phyloP scores from a whole-genome alignment of 2,329 filamentous ascomycete species.

The Fusarium sp. region DNA sequence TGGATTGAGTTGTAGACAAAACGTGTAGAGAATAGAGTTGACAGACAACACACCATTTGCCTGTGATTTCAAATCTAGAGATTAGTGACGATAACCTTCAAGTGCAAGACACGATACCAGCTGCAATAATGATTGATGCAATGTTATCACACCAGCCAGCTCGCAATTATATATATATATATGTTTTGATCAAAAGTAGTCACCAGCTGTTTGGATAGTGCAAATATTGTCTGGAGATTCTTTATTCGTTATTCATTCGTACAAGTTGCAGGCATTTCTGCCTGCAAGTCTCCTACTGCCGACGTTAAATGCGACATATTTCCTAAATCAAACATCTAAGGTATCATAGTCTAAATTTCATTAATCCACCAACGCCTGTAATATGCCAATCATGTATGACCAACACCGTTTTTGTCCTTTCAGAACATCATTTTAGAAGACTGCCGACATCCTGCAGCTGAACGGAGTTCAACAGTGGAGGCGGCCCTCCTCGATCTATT shows the following conservation, averaged over 20 bases:
- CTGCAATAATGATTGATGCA: no score
- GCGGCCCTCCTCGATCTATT: constrained; percentile 46
- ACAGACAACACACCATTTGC: no score
- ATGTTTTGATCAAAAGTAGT: no score
- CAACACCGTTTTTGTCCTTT: constrained; percentile 9
- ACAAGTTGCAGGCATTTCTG: constrained; percentile 25
- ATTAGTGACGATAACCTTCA: no score
- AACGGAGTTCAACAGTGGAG: constrained; percentile 44
- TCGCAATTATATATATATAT: no score
- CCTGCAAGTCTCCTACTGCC: constrained; percentile 19
- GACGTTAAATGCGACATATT: constrained; percentile 25
- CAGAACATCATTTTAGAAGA: constrained; percentile 40
- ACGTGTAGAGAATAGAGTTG: no score
- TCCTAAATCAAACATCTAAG: constrained; percentile 46
- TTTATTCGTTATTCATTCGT: constrained; percentile 39
- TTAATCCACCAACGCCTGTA: constrained; percentile 42
- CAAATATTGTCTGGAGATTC: constrained; percentile 13
- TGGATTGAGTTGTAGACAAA: no score
- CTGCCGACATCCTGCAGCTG: constrained; percentile 52
- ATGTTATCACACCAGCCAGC: no score
- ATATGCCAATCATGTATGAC: constrained; percentile 27
- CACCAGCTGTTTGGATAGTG: no score
- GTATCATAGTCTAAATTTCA: constrained; percentile 48
- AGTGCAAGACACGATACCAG: no score
- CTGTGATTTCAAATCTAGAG: no score